Conservation (phyloP, 2,329 filamentous ascomycete species). For the Huntiella decipiens region DNA sequence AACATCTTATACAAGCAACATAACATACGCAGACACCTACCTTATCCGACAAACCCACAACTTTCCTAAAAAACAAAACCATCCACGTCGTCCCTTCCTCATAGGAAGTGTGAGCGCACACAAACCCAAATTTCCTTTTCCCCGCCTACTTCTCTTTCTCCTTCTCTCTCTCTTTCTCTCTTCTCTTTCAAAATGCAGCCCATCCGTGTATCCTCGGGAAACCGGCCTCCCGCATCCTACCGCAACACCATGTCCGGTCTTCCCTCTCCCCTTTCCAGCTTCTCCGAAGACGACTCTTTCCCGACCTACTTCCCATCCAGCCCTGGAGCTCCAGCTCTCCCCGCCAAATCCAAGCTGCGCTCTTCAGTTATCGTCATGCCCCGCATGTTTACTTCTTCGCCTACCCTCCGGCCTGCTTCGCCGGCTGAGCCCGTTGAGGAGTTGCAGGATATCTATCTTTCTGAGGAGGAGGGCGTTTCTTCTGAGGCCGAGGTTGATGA, state of each 20-base stretch:
- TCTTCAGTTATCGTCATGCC: constrained; percentile 22
- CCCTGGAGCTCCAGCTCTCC: constrained; percentile 21
- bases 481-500: constrained; percentile 41
- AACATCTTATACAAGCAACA: background rate
- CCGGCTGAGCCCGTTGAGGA: background rate
- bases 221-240: constrained; percentile 5
- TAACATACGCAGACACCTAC: too few relatives aligned
- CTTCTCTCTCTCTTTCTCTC: background rate
- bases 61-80: too few relatives aligned
- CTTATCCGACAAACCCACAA: too few relatives aligned
- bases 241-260: constrained; percentile 10
- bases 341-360: constrained; percentile 25
- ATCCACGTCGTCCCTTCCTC: too few relatives aligned
- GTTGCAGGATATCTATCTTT: constrained; percentile 43
- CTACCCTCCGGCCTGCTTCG: background rate
- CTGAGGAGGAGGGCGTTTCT: constrained; percentile 46
- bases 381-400: background rate
- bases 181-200: constrained; percentile 5
- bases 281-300: constrained; percentile 8
- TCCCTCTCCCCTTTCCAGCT: constrained; percentile 12
- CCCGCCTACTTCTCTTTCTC: background rate
- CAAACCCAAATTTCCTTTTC: background rate
- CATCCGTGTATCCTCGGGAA: constrained; percentile 6
- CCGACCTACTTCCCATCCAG: constrained; percentile 8
- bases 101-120: background rate